Evolutionary conservation across 306 rosid species (phyloP).

Genomic region (Abrus precatorius): DNA sequence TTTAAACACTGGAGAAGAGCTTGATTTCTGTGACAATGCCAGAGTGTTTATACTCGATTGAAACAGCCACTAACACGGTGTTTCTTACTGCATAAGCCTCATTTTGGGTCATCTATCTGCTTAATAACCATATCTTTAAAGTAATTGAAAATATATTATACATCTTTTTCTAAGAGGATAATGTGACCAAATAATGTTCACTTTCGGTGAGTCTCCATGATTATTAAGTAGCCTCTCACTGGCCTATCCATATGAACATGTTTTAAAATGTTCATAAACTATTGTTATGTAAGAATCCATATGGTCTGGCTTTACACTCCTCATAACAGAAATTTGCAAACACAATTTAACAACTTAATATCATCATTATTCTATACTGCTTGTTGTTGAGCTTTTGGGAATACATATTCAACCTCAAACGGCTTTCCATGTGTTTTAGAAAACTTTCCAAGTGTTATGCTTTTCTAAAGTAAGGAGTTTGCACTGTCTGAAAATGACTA

Average conservation of each 20-base stretch:
- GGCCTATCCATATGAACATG: constrained; percentile 62
- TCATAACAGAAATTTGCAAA: constrained; percentile 22
- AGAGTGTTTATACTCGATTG: constrained; percentile 62
- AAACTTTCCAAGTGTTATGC: constrained; percentile 42
- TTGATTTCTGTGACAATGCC: constrained; percentile 56
- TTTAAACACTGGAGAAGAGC: constrained; percentile 55
- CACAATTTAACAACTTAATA: constrained; percentile 39
- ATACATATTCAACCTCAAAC: constrained; percentile 46
- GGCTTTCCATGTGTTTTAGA: constrained; percentile 46
- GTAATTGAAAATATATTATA: constrained; percentile 39
- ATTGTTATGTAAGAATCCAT: constrained; percentile 2
- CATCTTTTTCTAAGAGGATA: constrained; percentile 35
- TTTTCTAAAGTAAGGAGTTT: constrained; percentile 46
- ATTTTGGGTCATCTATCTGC: constrained; percentile 60
- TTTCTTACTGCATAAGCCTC: constrained; percentile 61
- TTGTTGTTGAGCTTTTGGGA: constrained; percentile 51
- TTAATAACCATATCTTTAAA: constrained; percentile 47
- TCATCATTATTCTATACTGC: constrained; percentile 37
- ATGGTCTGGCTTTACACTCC: constrained; percentile 19
- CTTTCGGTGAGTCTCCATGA: constrained; percentile 54
- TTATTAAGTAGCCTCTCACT: constrained; percentile 44
- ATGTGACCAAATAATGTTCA: constrained; percentile 54
- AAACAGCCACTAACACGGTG: constrained; percentile 41
- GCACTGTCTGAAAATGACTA: constrained; percentile 50
- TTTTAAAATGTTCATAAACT: constrained; percentile 43